Evolutionary conservation across 2,329 filamentous ascomycete genomes (phyloP), one percentile per base, ranked within the genome.

Genomic region (Geosmithia putterillii): DNA sequence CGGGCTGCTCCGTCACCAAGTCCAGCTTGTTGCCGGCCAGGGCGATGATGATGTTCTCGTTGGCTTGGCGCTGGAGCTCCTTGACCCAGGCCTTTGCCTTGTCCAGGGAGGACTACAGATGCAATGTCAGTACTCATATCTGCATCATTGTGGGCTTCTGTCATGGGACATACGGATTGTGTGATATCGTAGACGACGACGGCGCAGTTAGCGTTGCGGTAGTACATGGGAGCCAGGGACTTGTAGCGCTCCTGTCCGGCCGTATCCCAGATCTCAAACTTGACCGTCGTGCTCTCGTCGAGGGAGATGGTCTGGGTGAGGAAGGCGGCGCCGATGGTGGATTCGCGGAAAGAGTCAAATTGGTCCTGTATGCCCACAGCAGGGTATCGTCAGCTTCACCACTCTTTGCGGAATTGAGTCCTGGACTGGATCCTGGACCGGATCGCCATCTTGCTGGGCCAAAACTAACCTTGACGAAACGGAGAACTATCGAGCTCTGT

Each of bases 71-170:
- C 66, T 98, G 92, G 44, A 98, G 80, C 63, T 98, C 92, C 70
- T 96, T 96, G 46, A 98, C 90, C 92, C 92, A 98, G 38, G 89
- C 85, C 67, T 98, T 98, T 54, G 94, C 94, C 73, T 98, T 98
- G 67, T 98, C 94, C 58, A 98, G 74, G 40, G 92, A 98, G 51
- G 89, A 79, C 92, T 98, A 39, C 14, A 39, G 10, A 14, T 20
- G 10, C 28, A 4, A 10, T 18, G 25, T 42, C 19, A 42, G 41
- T 35, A n/a, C n/a, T n/a, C n/a, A 28, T 19, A 3, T 15, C 18
- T 35, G 7, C 22, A 18, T 7, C 8, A 34, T 5, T 14, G 18
- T 15, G 15, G 4, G 17, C 3, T 10, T 18, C 9, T 3, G 14
- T 7, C 7, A 12, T 41, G 5, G 21, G 17, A 67, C 85, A 49